Base-by-base conservation (phyloP, 78 protist genomes). In the Tieghemostelium lacteum region DNA sequence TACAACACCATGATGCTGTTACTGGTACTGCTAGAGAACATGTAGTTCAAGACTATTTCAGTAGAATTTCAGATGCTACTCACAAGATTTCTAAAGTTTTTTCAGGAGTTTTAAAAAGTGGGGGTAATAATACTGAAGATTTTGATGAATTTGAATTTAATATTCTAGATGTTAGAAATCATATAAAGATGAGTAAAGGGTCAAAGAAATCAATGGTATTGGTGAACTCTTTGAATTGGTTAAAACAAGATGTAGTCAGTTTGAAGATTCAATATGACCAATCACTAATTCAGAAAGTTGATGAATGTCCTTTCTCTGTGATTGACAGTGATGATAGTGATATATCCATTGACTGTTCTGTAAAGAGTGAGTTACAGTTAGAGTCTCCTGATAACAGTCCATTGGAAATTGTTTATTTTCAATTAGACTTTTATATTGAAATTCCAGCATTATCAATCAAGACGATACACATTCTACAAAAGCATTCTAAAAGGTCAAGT, bases 1-100 rank as follows among this genome's bases (percentile, higher is more conserved):
- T 73, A 12, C 83, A 73, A 73, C 83, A 73, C 37, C 83, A 73
- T 57, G 83, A 73, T 73, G 83, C 83, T 8, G 57, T 73, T 37
- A 73, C 67, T 24, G 83, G 83, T 37, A 73, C 83, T 0, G 36
- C 62, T 73, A 73, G 61, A 57, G 40, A 39, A 22, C 52, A 52
- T 37, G 83, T 73, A 3, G 67, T 73, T 36, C 29, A 73, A 24
- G 83, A 73, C 29, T 73, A 73, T 39, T 22, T 24, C 0, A 0
- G 10, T 8, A 31, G 83, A 31, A 16, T 73, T 10, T n/a, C 14
- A 22, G 57, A 73, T 52, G 52, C 83, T 3, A 33, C 52, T 57
- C 6, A 6, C 52, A 10, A 6, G 10, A 45, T 45, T 6, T 45
- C 52, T 14, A 45, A 10, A 14, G 10, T 45, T 45, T 45, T 45